Conservation (phyloP, 148 eudicot species). For the Amaranthus hypochondriacus region DNA sequence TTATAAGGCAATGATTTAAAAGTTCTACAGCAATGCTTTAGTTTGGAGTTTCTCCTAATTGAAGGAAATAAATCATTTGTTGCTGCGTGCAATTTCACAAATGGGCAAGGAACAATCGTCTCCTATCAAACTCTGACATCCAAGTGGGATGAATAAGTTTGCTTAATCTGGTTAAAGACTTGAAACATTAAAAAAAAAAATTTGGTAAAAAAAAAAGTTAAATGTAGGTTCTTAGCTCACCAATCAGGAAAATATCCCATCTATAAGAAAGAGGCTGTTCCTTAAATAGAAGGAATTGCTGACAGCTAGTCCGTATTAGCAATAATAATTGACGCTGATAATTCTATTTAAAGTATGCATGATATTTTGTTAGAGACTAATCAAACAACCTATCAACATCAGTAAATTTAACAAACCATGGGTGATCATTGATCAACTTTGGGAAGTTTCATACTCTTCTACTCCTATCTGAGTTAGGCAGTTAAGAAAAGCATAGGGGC, state of each 20-base stretch:
- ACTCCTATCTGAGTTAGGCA: neutral
- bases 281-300: slow-evolving; percentile 1
- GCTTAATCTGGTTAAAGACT: neutral
- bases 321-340: slow-evolving; percentile 1
- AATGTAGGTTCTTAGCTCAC: neutral
- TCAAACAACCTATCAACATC: slow-evolving; percentile 2
- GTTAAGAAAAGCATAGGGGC: no score
- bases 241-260: slow-evolving; percentile 7
- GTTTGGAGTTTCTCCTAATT: slow-evolving; percentile 1
- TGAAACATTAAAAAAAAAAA: neutral
- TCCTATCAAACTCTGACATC: neutral
- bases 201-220: neutral
- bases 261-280: neutral
- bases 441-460: neutral
- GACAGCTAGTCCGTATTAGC: neutral
- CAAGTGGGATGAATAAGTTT: neutral
- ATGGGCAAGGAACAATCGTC: neutral
- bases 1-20: slow-evolving; percentile 12
- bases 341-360: slow-evolving; percentile 8
- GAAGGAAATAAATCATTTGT: neutral
- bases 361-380: neutral
- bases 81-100: neutral
- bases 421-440: neutral
- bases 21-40: neutral
- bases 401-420: neutral